These are phyloP conservation scores for Exophiala lecanii-corni DNA, from an alignment of 2,329 filamentous ascomycete species.

Conservation along the genomic window DNA sequence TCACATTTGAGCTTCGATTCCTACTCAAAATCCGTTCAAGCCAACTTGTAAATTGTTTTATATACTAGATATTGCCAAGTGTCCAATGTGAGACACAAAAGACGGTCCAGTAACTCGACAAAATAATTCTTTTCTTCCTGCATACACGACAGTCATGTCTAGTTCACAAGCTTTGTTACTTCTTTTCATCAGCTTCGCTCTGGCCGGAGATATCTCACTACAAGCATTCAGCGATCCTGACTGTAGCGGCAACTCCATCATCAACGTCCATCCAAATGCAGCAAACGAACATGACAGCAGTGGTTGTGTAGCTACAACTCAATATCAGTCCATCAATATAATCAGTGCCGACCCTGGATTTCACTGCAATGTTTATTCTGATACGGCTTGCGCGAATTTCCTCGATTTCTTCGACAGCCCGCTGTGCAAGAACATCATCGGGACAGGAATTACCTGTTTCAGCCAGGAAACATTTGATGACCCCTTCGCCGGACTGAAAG, in stretches of 20 bases:
- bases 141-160: too few species aligned
- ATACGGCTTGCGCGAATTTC: not conserved
- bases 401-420: not conserved
- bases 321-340: conserved; percentile 6
- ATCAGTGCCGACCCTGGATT: conserved; percentile 3
- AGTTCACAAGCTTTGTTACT: too few species aligned
- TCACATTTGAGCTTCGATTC: too few species aligned
- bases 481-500: not conserved
- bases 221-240: conserved; percentile 4
- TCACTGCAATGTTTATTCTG: conserved; percentile 2
- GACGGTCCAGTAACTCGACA: too few species aligned
- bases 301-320: not conserved
- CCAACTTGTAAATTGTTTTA: too few species aligned
- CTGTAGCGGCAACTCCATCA: conserved; percentile 1
- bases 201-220: conserved; percentile 9
- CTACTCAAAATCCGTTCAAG: too few species aligned
- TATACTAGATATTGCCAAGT: too few species aligned
- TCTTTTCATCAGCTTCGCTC: too few species aligned
- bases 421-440: not conserved
- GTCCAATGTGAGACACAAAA: too few species aligned
- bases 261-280: not conserved
- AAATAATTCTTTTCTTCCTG: too few species aligned
- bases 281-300: not conserved
- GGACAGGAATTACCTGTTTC: conserved; percentile 4
- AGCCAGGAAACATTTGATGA: conserved; percentile 4